These are phyloP conservation scores for Abortiporus biennis DNA, from an alignment of 1,284 basidiomycete species.

Conservation along the genomic window DNA sequence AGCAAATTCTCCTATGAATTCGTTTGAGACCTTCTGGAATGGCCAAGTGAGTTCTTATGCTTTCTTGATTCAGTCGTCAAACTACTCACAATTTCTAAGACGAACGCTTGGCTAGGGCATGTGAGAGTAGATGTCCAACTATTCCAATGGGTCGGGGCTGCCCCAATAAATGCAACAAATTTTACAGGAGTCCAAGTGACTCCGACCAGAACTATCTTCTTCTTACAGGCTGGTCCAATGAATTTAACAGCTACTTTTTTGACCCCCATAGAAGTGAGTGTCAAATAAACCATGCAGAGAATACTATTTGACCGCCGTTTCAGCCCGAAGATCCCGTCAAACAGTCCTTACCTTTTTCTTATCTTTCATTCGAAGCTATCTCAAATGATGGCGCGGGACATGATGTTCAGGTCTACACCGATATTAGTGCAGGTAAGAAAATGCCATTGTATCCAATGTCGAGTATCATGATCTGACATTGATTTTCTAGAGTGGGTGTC, in stretches of 20 bases:
- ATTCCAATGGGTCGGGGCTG: conserved; percentile 6
- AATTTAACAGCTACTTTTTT: conserved; percentile 11
- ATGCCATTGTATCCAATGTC: conserved; percentile 7
- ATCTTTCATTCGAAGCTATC: conserved; percentile 18
- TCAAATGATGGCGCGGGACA: conserved; percentile 20
- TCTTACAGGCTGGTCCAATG: conserved; percentile 12
- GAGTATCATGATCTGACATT: not conserved
- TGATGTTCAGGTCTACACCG: conserved; percentile 20
- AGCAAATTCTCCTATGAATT: not conserved
- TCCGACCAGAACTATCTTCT: conserved; percentile 12
- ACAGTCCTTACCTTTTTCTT: conserved; percentile 20
- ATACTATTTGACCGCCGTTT: too few species aligned
- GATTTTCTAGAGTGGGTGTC: conserved; percentile 11
- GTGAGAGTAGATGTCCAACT: conserved; percentile 7
- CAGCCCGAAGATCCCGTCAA: conserved; percentile 16
- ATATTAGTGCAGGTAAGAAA: conserved; percentile 22
- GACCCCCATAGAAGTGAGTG: conserved; percentile 10
- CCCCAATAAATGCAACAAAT: not conserved
- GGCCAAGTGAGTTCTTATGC: not conserved
- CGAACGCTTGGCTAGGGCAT: conserved; percentile 15
- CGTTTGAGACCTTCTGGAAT: not conserved
- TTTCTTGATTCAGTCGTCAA: not conserved
- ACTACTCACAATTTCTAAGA: too few species aligned
- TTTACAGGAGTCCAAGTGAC: conserved; percentile 8
- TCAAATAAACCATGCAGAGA: conserved; percentile 3